A percentile compares a stretch with the other conserved stretches of the same genome.
Evolutionary conservation across 345 rosid species (phyloP).

Genomic region (Stellera chamaejasme): DNA sequence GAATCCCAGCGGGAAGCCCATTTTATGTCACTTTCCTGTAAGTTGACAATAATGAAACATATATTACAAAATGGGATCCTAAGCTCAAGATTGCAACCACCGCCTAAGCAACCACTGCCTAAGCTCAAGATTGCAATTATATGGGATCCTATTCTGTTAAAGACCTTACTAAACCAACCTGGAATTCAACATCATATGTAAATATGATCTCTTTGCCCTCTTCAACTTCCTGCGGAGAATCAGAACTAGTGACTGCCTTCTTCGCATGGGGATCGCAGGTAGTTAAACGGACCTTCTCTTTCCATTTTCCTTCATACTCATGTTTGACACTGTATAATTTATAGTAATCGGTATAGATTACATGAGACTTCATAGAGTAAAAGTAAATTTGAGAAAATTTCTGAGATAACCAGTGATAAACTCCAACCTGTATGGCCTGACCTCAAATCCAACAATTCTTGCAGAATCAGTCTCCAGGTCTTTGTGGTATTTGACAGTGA

Average conservation of each 20-base stretch:
- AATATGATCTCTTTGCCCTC: constrained; percentile 66
- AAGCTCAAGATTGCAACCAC: neutral
- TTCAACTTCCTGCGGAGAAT: constrained; percentile 77
- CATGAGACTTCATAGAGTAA: neutral
- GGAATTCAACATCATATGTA: constrained; percentile 82
- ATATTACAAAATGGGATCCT: constrained; percentile 3
- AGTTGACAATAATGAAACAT: constrained; percentile 3
- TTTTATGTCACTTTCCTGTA: constrained; percentile 80
- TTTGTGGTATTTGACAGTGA: constrained; percentile 68
- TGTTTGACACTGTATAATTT: constrained; percentile 53
- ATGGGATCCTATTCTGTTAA: neutral
- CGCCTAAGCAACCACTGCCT: constrained; percentile 1
- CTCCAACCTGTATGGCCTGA: constrained; percentile 74
- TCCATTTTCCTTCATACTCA: constrained; percentile 71
- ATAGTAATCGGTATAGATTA: constrained; percentile 3
- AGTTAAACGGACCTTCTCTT: constrained; percentile 52
- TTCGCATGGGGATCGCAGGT: constrained; percentile 87
- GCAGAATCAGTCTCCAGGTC: constrained; percentile 50
- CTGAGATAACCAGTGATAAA: constrained; percentile 2
- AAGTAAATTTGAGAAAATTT: constrained; percentile 3
- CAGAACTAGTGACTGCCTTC: constrained; percentile 66
- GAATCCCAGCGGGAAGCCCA: constrained; percentile 99
- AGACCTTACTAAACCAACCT: constrained; percentile 28
- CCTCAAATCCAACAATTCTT: constrained; percentile 91
- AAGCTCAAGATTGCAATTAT: neutral